phyloP scores from a whole-genome alignment of 148 eudicot genomes.

The Rhododendron simsii region DNA sequence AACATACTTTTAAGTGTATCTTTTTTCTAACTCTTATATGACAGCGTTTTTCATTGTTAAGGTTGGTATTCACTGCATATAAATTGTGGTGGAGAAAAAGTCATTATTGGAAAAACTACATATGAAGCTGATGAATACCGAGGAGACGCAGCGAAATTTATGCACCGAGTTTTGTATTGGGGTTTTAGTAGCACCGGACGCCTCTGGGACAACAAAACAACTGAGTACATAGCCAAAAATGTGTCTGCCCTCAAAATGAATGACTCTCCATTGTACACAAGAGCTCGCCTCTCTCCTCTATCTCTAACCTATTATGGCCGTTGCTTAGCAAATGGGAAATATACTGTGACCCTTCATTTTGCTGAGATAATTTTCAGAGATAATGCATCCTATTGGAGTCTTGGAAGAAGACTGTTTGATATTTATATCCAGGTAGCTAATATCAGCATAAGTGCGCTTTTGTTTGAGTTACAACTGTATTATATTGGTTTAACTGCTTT shows the following conservation, averaged over 20 bases:
- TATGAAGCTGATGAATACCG: conserved; percentile 44
- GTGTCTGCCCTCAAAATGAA: neutral
- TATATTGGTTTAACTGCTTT: neutral
- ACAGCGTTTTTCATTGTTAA: conserved; percentile 7
- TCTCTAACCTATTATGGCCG: conserved; percentile 65
- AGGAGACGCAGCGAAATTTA: conserved; percentile 40
- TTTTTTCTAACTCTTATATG: neutral
- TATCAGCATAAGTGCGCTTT: neutral
- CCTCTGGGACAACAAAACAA: conserved; percentile 13
- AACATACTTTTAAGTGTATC: neutral
- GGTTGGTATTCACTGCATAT: conserved; percentile 45
- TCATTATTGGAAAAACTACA: conserved; percentile 22
- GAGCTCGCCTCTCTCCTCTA: conserved; percentile 55
- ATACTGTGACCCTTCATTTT: conserved; percentile 55
- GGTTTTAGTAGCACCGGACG: conserved; percentile 62
- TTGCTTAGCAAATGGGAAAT: conserved; percentile 65
- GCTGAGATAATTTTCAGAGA: conserved; percentile 50
- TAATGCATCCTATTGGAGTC: conserved; percentile 38
- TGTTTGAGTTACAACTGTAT: neutral
- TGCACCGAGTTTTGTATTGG: conserved; percentile 33
- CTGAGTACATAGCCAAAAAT: neutral
- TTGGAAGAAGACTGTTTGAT: conserved; percentile 69
- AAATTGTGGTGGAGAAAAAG: conserved; percentile 54
- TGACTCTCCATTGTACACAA: conserved; percentile 36
- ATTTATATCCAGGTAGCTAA: conserved; percentile 59